These are phyloP conservation scores for Plantago ovata DNA, from an alignment of 257 asterid genomes.

Conservation along the genomic window DNA sequence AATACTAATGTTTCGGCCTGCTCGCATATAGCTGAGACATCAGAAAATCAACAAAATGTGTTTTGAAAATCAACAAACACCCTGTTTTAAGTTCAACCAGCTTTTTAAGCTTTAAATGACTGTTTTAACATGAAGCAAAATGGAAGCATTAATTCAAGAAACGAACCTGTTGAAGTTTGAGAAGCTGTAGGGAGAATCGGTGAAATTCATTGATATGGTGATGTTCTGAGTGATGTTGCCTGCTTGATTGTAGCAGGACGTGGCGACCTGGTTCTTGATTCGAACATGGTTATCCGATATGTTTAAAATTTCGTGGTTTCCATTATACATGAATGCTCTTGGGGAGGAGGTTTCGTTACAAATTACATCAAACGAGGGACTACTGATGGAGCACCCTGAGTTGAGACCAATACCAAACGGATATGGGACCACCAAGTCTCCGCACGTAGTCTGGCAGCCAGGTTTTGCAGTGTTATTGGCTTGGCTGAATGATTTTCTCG, in stretches of 20 bases:
- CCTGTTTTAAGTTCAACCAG: too few species aligned
- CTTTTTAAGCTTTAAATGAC: too few species aligned
- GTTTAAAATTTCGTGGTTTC: constrained; percentile 11
- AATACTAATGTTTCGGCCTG: too few species aligned
- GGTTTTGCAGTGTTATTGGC: neutral
- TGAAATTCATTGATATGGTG: neutral
- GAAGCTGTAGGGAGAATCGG: constrained; percentile 22
- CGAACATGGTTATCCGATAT: constrained; percentile 14
- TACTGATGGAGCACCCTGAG: constrained; percentile 22
- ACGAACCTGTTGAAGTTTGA: constrained; percentile 22
- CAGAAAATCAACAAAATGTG: too few species aligned
- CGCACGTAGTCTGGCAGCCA: constrained; percentile 10
- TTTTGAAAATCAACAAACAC: too few species aligned
- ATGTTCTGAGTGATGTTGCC: constrained; percentile 10
- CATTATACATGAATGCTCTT: neutral
- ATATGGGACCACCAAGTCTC: constrained; percentile 18
- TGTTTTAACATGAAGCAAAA: too few species aligned
- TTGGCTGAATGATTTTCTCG: neutral
- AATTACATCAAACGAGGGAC: constrained; percentile 20
- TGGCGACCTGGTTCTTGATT: constrained; percentile 18
- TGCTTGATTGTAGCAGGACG: constrained; percentile 7
- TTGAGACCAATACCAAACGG: constrained; percentile 31
- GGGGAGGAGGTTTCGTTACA: constrained; percentile 14
- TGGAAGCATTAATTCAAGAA: too few species aligned
- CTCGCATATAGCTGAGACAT: too few species aligned